A percentile compares a stretch with the other conserved stretches of the same genome.
These are phyloP conservation scores for Aspergillus brasiliensis DNA, from an alignment of 2,329 filamentous ascomycete species.

Conservation along the genomic window DNA sequence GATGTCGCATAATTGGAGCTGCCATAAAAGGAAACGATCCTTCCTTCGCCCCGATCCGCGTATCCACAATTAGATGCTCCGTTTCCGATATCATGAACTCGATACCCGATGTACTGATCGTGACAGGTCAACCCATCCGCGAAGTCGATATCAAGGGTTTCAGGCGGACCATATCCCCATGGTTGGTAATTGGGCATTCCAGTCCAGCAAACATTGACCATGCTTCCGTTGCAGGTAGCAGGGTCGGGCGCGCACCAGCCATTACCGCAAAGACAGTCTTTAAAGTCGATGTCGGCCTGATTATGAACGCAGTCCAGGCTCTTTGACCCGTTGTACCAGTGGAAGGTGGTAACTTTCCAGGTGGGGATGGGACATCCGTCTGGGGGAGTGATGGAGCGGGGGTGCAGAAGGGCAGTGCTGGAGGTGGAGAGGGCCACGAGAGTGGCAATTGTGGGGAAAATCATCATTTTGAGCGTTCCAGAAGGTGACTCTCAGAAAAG, in stretches of 20 bases:
- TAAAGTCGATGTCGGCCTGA: slow-evolving; percentile 23
- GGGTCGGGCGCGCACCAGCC: slow-evolving; percentile 28
- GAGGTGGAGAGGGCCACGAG: slow-evolving; percentile 9
- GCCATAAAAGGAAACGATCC: slow-evolving; percentile 33
- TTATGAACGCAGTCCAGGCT: slow-evolving; percentile 25
- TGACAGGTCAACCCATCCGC: slow-evolving; percentile 27
- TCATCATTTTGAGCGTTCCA: slow-evolving; percentile 11
- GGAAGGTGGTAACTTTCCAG: slow-evolving; percentile 29
- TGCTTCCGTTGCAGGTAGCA: slow-evolving; percentile 26
- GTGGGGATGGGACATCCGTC: slow-evolving; percentile 30
- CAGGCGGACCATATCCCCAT: slow-evolving; percentile 30
- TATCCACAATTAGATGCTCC: slow-evolving; percentile 33
- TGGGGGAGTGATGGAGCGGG: slow-evolving; percentile 27
- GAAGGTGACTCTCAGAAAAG: no score
- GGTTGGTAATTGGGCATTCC: slow-evolving; percentile 35
- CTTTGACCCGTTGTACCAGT: slow-evolving; percentile 22
- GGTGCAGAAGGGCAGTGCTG: slow-evolving; percentile 6
- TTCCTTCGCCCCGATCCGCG: slow-evolving; percentile 25
- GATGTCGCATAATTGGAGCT: slow-evolving; percentile 23
- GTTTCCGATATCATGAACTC: slow-evolving; percentile 31
- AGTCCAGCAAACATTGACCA: slow-evolving; percentile 30
- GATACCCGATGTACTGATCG: slow-evolving; percentile 33
- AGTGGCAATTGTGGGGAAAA: slow-evolving; percentile 12
- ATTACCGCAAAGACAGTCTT: slow-evolving; percentile 26
- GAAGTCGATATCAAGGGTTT: slow-evolving; percentile 31